These are phyloP conservation scores for Sporothrix protearum DNA, from an alignment of 2,329 filamentous ascomycete species.

Conservation along the genomic window DNA sequence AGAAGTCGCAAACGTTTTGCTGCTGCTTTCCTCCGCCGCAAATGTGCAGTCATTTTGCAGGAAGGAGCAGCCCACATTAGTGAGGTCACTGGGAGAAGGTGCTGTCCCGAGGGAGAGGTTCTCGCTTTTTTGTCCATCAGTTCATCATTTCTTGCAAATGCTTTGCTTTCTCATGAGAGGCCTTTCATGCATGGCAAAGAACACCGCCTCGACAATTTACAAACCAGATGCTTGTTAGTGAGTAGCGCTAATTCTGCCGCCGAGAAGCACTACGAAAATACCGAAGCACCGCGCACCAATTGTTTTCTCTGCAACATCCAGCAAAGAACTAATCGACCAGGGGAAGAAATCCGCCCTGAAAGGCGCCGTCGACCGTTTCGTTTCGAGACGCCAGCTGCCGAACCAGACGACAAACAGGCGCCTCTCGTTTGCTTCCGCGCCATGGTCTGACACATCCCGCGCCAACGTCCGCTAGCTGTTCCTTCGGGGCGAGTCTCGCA, in stretches of 20 bases:
- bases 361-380: neutral
- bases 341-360: neutral
- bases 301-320: neutral
- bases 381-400: neutral
- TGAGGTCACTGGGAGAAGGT: neutral
- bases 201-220: neutral
- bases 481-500: neutral
- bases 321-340: neutral
- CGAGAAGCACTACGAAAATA: neutral
- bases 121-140: neutral
- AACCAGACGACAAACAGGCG: neutral
- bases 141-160: neutral
- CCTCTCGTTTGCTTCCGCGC: neutral
- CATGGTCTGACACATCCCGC: neutral
- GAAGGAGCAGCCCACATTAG: neutral
- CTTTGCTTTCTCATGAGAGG: neutral
- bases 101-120: neutral
- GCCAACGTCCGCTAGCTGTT: slow-evolving; percentile 2
- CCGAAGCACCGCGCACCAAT: neutral
- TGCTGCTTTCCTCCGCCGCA: neutral
- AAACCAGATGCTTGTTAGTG: neutral
- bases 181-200: slow-evolving; percentile 1
- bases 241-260: neutral
- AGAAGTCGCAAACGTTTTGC: neutral
- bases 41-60: slow-evolving; percentile 11